Evolutionary conservation across 768 basidiomycete genomes (phyloP), one percentile per base, ranked within the genome.

Genomic region (Kwoniella botswanensis): DNA sequence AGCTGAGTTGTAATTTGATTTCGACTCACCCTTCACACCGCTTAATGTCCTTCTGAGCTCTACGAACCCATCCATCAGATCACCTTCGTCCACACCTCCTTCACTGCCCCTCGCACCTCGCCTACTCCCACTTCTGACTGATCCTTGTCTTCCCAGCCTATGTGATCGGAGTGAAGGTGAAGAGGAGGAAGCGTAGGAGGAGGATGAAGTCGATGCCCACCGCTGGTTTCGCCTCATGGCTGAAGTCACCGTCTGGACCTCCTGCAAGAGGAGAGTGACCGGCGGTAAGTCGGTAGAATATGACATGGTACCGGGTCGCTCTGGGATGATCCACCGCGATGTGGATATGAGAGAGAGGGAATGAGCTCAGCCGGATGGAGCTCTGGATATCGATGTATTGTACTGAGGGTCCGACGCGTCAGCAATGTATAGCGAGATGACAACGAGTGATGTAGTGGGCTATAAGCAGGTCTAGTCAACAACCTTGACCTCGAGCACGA

Each of bases 151-250:
- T 53, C 59, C 61, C 6, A n/a, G 50, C 42, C 63, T 64, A 21
- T 53, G 63, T 15, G 72, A 46, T 9, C 74, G 65, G 29, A 78
- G 67, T 9, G 80, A 76, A 21, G 75, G 70, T 24, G 73, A 72
- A 6, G 74, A 69, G 9, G 77, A 76, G 3, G 74, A 63, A 22
- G 71, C 41, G 50, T 76, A 80, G 9, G 75, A 71, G 15, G 74
- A 69, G 26, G 78, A 79, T 22, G 80, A 77, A 4, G 80, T 77
- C 0, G 92, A 89, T 18, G 95, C 92, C 96, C 96, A 98, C 55
- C 97, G 89, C 57, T 95, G 94, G 85, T 98, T 98, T 86, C 94
- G 93, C 83, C 96, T 92, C 95, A 99, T 98, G 21, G 89, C 88
- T 2, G 93, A 92, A 44, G 94, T 97, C 74, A 98, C 93, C 18